phyloP scores from a whole-genome alignment of 352 stramenopile genomes.

The Plasmopara halstedii region DNA sequence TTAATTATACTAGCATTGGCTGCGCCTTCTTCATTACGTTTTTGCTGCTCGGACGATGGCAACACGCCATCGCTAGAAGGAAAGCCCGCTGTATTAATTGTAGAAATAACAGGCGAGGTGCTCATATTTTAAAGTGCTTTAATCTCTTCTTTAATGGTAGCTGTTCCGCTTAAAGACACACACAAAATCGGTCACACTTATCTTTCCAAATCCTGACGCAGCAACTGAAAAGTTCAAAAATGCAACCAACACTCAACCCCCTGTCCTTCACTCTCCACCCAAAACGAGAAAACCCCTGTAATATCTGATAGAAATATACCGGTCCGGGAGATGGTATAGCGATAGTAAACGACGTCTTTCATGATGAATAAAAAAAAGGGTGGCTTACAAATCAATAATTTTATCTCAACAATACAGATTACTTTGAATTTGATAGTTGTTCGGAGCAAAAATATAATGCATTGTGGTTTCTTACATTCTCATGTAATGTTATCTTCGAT shows the following conservation, averaged over 20 bases:
- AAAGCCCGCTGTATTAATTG: neutral
- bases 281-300: constrained; percentile 16
- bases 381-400: too few relatives aligned
- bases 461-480: too few relatives aligned
- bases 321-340: too few relatives aligned
- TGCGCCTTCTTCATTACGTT: constrained; percentile 27
- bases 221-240: neutral
- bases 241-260: constrained; percentile 27
- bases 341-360: too few relatives aligned
- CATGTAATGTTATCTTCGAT: too few relatives aligned
- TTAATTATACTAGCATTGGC: constrained; percentile 9
- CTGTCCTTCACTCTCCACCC: constrained; percentile 27
- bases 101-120: constrained; percentile 2
- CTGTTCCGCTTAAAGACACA: neutral
- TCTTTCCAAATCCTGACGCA: neutral
- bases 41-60: constrained; percentile 49
- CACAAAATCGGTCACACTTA: neutral
- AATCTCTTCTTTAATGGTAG: neutral
- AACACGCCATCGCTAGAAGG: constrained; percentile 1
- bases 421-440: too few relatives aligned
- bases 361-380: too few relatives aligned
- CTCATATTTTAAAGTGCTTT: constrained; percentile 10
- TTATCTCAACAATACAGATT: too few relatives aligned
- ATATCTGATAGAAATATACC: neutral
- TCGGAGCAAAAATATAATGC: too few relatives aligned